A percentile compares a stretch with the other conserved stretches of the same genome.
These are phyloP conservation scores for Trypanosoma vivax DNA, from an alignment of 208 protist species.

Conservation along the genomic window DNA sequence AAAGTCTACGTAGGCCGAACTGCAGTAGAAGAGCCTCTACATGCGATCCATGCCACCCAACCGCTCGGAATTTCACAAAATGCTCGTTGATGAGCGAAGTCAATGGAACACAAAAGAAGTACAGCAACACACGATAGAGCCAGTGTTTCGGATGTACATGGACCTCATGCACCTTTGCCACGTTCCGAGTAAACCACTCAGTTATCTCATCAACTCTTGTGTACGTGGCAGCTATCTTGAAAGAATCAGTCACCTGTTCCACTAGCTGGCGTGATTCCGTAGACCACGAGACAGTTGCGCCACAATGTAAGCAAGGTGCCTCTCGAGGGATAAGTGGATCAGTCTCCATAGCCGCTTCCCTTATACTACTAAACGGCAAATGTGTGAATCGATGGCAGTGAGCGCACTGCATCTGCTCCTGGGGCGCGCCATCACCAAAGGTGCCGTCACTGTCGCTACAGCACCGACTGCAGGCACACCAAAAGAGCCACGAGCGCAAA, in stretches of 20 bases:
- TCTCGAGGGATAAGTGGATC: slow-evolving; percentile 18
- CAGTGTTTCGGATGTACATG: slow-evolving; percentile 55
- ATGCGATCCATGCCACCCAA: slow-evolving; percentile 7
- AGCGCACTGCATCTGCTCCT: slow-evolving; percentile 57
- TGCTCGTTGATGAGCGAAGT: slow-evolving; percentile 22
- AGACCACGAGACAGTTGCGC: slow-evolving; percentile 6
- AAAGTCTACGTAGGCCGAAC: background rate
- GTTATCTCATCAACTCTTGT: slow-evolving; percentile 16
- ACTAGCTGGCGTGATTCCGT: slow-evolving; percentile 3
- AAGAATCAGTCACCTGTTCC: slow-evolving; percentile 18
- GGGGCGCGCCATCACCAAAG: too few relatives aligned
- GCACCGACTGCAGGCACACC: slow-evolving; percentile 72
- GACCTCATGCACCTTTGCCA: slow-evolving; percentile 20
- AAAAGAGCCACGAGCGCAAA: slow-evolving; percentile 82
- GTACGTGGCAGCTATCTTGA: slow-evolving; percentile 22
- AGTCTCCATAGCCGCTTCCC: background rate
- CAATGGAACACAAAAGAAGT: slow-evolving; percentile 53
- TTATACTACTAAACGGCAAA: slow-evolving; percentile 21
- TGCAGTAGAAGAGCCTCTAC: slow-evolving; percentile 9
- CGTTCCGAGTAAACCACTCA: slow-evolving; percentile 33
- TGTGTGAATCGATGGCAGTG: slow-evolving; percentile 44
- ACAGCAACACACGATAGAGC: slow-evolving; percentile 64
- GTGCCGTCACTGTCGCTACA: slow-evolving; percentile 24
- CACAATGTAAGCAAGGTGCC: slow-evolving; percentile 13
- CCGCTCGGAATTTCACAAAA: slow-evolving; percentile 8